Base-by-base conservation (phyloP, 306 rosid species). In the Luffa acutangula region DNA sequence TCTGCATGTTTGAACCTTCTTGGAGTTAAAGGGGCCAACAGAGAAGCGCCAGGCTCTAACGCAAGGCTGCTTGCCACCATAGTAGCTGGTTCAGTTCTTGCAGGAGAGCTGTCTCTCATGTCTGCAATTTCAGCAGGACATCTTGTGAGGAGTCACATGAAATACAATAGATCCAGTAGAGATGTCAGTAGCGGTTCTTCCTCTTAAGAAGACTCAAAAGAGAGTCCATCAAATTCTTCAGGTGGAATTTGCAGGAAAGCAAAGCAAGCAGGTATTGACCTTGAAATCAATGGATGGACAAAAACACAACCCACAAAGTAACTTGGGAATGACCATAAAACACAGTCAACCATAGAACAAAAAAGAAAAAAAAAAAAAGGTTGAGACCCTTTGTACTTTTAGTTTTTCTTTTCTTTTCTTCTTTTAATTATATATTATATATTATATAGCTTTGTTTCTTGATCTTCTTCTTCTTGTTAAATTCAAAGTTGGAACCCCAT, bases 61-160 rank as follows among this genome's bases (percentile, higher is more conserved):
- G 65, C 82, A 5, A 79, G 82, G 78, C 77, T 79, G 45, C 57
- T 79, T 6, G 82, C 82, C 42, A 41, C 58, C 78, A 79, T 79
- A 2, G 77, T 79, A 56, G 82, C 82, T 11, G 82, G 69, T 2
- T 69, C 82, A 3, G 82, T 79, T 79, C 67, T 79, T 13, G 82
- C 82, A 1, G 82, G 82, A 18, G 82, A 79, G 70, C 58, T 79
- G 4, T 79, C 82, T 37, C 82, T 79, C 0, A 79, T 79, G 77
- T 79, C 82, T 65, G 82, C 82, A n/a, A 64, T 79, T 54, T 57
- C 82, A 37, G 82, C 82, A 3, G 82, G 82, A 42, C 82, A 79
- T 20, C 77, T 79, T 7, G 82, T 79, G 54, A 69, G 34, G 53
- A 79, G 82, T 51, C 82, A 79, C n/a, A 79, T 79, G 82, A 79